Evolutionary conservation across 129 eudicot species (phyloP), one percentile per base, ranked within the genome.

Genomic region (Oenanthe sinensis): DNA sequence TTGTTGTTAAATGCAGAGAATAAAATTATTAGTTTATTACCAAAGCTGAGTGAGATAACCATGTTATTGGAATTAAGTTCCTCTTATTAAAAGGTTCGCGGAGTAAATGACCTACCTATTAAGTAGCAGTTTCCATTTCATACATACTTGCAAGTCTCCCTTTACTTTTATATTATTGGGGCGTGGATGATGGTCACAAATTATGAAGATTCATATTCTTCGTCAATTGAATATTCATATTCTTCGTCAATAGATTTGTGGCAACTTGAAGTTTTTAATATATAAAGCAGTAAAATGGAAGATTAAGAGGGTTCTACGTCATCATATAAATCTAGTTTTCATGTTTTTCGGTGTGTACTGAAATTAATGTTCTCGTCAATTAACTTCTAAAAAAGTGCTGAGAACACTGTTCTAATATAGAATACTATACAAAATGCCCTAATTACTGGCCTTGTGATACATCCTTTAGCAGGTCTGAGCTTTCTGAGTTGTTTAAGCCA

Each of bases 401-500:
- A 30, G 22, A 65, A 67, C 20, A 67, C 72, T 67, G 72, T 30
- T 67, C 19, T 67, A 7, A 14, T 30, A 30, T 14, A 12, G 12
- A 63, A 63, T 5, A 39, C 20, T 33, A 26, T 36, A 39, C 46
- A 4, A 39, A 26, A 39, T 67, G 13, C 47, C 19, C 75, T 19
- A 70, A 15, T 14, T 39, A 36, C 24, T 70, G 75, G 28, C 22
- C 16, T 67, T 68, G 62, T 79, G 40, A 71, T 26, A 33, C 43
- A 17, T 81, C n/a, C 71, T 71, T 79, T 70, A 39, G 54, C 87
- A 94, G 98, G 86, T 54, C 86, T 62, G 83, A 80, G 68, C 86
- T 90, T 76, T 88, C 87, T 16, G 98, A 94, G 85, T 50, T 88
- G 80, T 94, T 91, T 80, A 91, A 84, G 83, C 91, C 97, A 43